phyloP scores from a whole-genome alignment of 1,284 basidiomycete genomes.

The Pseudozyma tsukubaensis region DNA sequence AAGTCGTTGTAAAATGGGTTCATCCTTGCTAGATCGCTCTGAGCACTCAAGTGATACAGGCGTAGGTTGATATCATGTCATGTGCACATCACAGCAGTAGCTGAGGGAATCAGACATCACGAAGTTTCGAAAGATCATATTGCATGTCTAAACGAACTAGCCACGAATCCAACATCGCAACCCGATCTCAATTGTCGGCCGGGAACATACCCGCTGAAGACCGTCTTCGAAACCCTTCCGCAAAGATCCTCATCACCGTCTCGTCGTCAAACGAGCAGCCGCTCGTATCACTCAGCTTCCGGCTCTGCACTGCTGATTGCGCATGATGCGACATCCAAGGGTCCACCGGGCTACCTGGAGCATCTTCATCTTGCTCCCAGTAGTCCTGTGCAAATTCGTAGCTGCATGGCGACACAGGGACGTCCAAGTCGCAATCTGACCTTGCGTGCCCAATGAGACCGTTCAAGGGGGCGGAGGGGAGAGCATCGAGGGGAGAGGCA shows the following conservation, averaged over 20 bases:
- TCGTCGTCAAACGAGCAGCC: slow-evolving; percentile 9
- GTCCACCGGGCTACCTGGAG: slow-evolving; percentile 29
- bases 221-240: slow-evolving; percentile 29
- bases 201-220: no score
- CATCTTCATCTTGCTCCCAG: neutral
- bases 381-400: slow-evolving; percentile 6
- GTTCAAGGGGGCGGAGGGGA: slow-evolving; percentile 10
- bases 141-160: no score
- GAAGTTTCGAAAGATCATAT: no score
- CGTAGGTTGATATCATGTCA: no score
- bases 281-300: neutral
- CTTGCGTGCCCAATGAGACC: slow-evolving; percentile 3
- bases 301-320: neutral
- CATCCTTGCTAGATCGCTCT: no score
- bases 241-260: slow-evolving; percentile 27
- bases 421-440: slow-evolving; percentile 9
- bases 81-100: no score
- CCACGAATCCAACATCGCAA: no score
- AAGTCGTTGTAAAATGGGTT: no score
- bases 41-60: no score
- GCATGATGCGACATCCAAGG: slow-evolving; percentile 21
- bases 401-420: slow-evolving; percentile 41
- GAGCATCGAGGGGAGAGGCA: neutral
- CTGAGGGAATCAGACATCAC: no score
- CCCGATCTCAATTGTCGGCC: no score